Percentiles rank a stretch among this genome's conserved stretches.
phyloP scores from a whole-genome alignment of 768 basidiomycete genomes.

The Amanita thiersii region DNA sequence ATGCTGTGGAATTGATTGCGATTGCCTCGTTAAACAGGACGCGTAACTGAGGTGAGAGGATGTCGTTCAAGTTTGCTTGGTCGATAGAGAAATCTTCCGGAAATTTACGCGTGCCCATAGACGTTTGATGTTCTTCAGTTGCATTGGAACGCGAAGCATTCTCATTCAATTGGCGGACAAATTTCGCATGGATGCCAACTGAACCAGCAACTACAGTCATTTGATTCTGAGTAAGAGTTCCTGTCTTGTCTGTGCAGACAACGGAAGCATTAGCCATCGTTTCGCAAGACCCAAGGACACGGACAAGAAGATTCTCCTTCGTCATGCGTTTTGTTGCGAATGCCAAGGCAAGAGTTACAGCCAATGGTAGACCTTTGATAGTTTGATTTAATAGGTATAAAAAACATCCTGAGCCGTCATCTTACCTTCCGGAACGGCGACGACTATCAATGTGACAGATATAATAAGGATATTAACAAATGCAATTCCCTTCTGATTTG shows the following conservation, averaged over 20 bases:
- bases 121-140: conserved; percentile 35
- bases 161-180: conserved; percentile 70
- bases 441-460: conserved; percentile 69
- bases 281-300: conserved; percentile 93
- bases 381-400: conserved; percentile 4
- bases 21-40: conserved; percentile 79
- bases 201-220: conserved; percentile 98
- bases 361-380: conserved; percentile 73
- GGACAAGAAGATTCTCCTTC: conserved; percentile 87
- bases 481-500: conserved; percentile 78
- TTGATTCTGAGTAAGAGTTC: conserved; percentile 89
- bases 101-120: conserved; percentile 33
- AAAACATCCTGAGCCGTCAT: not conserved
- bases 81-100: conserved; percentile 82
- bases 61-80: conserved; percentile 54
- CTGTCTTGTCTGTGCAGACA: conserved; percentile 94
- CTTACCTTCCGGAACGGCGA: conserved; percentile 40
- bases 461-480: conserved; percentile 95
- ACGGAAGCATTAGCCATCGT: conserved; percentile 98
- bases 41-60: conserved; percentile 52
- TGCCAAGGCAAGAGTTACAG: conserved; percentile 92
- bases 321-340: conserved; percentile 99
- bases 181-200: conserved; percentile 90
- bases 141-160: conserved; percentile 70
- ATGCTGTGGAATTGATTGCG: conserved; percentile 90